phyloP scores from a whole-genome alignment of 1,139 yeast genomes.

The Kodamaea fungicola region DNA sequence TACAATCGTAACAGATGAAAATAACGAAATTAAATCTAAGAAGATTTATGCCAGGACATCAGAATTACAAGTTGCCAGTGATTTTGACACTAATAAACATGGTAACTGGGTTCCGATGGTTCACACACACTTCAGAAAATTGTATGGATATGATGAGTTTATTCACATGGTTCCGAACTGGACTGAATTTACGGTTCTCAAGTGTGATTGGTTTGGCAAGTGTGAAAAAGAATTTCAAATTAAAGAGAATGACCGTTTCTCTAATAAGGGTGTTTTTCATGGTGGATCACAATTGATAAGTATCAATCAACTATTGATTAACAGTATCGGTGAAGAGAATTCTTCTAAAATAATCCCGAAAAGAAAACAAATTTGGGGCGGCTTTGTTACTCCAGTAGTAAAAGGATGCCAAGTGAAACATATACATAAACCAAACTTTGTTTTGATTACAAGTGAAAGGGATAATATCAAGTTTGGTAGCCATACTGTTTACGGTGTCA shows the following conservation, averaged over 20 bases:
- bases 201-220: conserved; percentile 20
- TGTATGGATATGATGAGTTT: conserved; percentile 22
- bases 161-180: conserved; percentile 36
- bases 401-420: conserved; percentile 22
- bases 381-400: conserved; percentile 22
- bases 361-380: conserved; percentile 23
- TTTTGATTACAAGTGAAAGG: conserved; percentile 16
- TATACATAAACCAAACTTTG: conserved; percentile 26
- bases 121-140: conserved; percentile 18
- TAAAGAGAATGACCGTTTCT: conserved; percentile 5
- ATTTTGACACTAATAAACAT: conserved; percentile 16
- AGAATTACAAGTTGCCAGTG: conserved; percentile 25
- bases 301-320: conserved; percentile 10
- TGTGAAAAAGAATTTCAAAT: conserved; percentile 26
- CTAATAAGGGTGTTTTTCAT: conserved; percentile 20
- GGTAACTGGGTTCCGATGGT: conserved; percentile 46
- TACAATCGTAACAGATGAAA: conserved; percentile 20
- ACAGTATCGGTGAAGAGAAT: neutral
- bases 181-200: conserved; percentile 33
- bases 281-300: conserved; percentile 25
- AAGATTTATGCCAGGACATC: conserved; percentile 20
- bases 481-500: conserved; percentile 14
- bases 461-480: neutral
- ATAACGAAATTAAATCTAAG: conserved; percentile 11
- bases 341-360: conserved; percentile 10